Conservation (phyloP, 345 rosid species). For the Mangifera indica region DNA sequence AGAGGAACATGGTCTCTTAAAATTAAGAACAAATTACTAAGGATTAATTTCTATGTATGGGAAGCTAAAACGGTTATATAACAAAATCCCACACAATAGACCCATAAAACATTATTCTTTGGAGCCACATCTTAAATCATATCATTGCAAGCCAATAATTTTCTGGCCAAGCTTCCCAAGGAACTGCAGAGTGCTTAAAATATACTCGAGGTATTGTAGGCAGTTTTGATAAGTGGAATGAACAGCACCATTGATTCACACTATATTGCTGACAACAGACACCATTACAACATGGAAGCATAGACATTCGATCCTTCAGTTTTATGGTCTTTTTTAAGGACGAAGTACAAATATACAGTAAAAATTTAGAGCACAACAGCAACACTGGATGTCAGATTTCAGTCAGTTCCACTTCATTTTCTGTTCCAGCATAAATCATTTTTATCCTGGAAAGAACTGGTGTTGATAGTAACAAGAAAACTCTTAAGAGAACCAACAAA, state of each 20-base stretch:
- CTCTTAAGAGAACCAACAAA: neutral
- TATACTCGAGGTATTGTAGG: neutral
- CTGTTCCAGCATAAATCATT: neutral
- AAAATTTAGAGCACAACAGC: neutral
- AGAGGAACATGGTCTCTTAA: neutral
- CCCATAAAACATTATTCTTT: neutral
- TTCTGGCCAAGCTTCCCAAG: neutral
- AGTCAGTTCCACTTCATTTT: neutral
- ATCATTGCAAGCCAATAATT: neutral
- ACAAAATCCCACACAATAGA: neutral
- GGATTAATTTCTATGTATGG: neutral
- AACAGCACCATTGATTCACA: neutral
- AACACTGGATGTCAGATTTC: neutral
- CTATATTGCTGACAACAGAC: neutral
- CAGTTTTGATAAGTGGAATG: neutral
- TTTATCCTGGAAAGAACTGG: neutral
- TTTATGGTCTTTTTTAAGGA: neutral
- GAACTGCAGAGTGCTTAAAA: neutral
- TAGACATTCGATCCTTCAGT: neutral
- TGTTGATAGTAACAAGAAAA: neutral
- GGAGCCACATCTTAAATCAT: neutral
- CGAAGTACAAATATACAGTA: neutral
- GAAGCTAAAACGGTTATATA: neutral
- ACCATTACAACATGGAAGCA: neutral
- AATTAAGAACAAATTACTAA: neutral